These are phyloP conservation scores for Quambalaria eucalypti DNA, from an alignment of 1,284 basidiomycete genomes.

Conservation along the genomic window DNA sequence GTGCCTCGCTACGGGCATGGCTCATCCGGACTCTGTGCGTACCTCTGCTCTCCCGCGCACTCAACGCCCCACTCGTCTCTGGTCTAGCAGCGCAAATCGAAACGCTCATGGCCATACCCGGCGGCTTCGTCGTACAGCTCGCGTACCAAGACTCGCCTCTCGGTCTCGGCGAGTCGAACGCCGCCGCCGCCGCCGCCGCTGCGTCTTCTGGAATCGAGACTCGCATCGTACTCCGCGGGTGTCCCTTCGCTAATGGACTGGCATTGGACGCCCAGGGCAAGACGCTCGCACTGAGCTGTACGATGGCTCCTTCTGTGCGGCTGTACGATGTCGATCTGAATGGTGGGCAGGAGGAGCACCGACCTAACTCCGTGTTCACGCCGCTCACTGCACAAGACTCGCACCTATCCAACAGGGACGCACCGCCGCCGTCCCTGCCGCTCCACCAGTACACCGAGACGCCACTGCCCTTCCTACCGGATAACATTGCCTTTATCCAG, in stretches of 20 bases:
- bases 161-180: neutral
- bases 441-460: slow-evolving; percentile 47
- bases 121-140: slow-evolving; percentile 52
- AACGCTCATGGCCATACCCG: slow-evolving; percentile 55
- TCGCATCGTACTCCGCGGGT: slow-evolving; percentile 50
- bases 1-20: neutral
- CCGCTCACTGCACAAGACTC: too few species aligned
- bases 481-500: slow-evolving; percentile 59
- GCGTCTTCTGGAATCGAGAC: too few species aligned
- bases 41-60: slow-evolving; percentile 47
- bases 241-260: slow-evolving; percentile 63
- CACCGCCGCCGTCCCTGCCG: slow-evolving; percentile 4
- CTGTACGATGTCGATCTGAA: too few species aligned
- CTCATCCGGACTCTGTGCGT: neutral
- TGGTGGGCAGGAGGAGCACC: too few species aligned
- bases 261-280: slow-evolving; percentile 54
- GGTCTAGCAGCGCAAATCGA: slow-evolving; percentile 49
- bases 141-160: slow-evolving; percentile 16
- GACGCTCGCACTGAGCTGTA: slow-evolving; percentile 56
- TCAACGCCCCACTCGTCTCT: slow-evolving; percentile 23
- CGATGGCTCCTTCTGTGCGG: slow-evolving; percentile 51
- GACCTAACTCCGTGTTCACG: too few species aligned
- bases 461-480: slow-evolving; percentile 56
- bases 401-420: too few species aligned
- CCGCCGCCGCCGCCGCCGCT: too few species aligned